phyloP scores from a whole-genome alignment of 1,284 basidiomycete genomes.

The Leccinum variabile region DNA sequence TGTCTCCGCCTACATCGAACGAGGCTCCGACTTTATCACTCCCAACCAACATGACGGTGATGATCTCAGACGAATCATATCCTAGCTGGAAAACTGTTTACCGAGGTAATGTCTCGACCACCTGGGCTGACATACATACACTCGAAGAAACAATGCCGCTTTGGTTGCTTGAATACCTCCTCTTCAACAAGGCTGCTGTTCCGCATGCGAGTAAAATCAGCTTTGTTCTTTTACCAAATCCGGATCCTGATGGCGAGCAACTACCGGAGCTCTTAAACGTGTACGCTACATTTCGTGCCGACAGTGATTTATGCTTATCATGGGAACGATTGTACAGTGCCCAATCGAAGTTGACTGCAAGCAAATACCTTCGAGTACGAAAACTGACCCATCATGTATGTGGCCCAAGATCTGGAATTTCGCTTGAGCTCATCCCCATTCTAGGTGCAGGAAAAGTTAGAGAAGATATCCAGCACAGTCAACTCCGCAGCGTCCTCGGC shows the following conservation, averaged over 20 bases:
- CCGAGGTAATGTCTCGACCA: slow-evolving; percentile 66
- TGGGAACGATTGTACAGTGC: slow-evolving; percentile 42
- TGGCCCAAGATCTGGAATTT: slow-evolving; percentile 10
- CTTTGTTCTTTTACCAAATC: slow-evolving; percentile 74
- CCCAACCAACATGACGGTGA: slow-evolving; percentile 63
- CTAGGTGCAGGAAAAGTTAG: slow-evolving; percentile 86
- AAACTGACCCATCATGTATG: slow-evolving; percentile 84
- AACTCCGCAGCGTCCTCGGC: slow-evolving; percentile 31
- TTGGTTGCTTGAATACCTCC: slow-evolving; percentile 89
- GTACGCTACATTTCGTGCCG: slow-evolving; percentile 6
- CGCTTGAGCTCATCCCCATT: slow-evolving; percentile 13
- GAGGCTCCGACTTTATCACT: slow-evolving; percentile 76
- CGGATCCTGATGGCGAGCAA: slow-evolving; percentile 53
- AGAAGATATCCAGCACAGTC: slow-evolving; percentile 45
- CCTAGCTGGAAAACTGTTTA: slow-evolving; percentile 83
- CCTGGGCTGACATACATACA: slow-evolving; percentile 60
- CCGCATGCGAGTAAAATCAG: slow-evolving; percentile 70
- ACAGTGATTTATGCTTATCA: slow-evolving; percentile 14
- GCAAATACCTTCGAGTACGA: slow-evolving; percentile 78
- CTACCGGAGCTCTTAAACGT: slow-evolving; percentile 73
- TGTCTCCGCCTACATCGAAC: slow-evolving; percentile 67
- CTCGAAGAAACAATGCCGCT: slow-evolving; percentile 82
- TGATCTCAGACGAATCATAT: slow-evolving; percentile 82
- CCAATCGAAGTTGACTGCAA: slow-evolving; percentile 87
- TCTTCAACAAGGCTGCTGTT: slow-evolving; percentile 62